These are phyloP conservation scores for Ilyonectria destructans DNA, from an alignment of 2,329 filamentous ascomycete species.

Conservation along the genomic window DNA sequence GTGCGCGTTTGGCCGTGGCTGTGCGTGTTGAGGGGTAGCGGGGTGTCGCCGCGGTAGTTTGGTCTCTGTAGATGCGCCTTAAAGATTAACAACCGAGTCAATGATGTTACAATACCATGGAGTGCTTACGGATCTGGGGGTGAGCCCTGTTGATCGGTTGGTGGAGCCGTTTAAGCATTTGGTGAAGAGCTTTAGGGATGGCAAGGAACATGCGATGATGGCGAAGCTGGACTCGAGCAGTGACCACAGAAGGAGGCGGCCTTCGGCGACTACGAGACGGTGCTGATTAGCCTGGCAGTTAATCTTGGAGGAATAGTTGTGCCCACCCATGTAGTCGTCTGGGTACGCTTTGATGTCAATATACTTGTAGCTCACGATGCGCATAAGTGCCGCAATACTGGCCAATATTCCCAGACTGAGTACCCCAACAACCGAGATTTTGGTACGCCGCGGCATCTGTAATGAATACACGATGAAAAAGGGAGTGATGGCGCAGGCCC, in stretches of 20 bases:
- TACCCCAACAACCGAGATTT: constrained; percentile 36
- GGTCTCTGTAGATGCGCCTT: background rate
- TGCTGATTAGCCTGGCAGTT: background rate
- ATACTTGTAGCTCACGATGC: constrained; percentile 37
- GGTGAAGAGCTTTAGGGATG: constrained; percentile 32
- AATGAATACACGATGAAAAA: constrained; percentile 50
- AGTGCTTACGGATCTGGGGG: constrained; percentile 14
- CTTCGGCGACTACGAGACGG: constrained; percentile 15
- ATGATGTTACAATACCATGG: accelerated
- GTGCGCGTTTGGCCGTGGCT: constrained; percentile 23
- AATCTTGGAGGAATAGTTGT: accelerated
- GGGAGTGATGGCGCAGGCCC: constrained; percentile 49
- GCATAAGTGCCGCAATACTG: constrained; percentile 37
- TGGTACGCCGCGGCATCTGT: constrained; percentile 47
- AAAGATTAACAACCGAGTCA: background rate
- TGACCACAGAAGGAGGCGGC: constrained; percentile 36
- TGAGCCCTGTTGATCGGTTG: constrained; percentile 25
- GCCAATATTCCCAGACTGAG: constrained; percentile 34
- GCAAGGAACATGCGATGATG: constrained; percentile 35
- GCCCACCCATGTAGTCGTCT: constrained; percentile 20
- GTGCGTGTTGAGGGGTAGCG: constrained; percentile 14
- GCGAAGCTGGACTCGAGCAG: constrained; percentile 31
- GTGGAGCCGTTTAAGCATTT: constrained; percentile 22
- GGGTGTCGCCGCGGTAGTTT: background rate
- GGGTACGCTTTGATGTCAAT: constrained; percentile 28